Base-by-base conservation (phyloP, 2,329 filamentous ascomycete species). In the Arachnomyces sp. region DNA sequence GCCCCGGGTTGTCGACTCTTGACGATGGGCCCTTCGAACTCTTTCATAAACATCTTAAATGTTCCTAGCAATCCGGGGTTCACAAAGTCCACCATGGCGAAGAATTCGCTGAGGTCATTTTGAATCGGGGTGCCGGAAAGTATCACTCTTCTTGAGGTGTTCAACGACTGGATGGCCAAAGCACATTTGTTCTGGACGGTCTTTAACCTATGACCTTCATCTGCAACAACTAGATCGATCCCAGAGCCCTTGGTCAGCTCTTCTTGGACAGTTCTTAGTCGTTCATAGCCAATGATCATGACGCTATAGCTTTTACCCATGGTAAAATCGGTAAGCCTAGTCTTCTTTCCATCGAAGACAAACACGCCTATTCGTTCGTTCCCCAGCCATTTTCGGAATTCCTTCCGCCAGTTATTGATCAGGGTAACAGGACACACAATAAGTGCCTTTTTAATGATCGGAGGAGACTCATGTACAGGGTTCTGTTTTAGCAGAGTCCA, bases 401-500 rank as follows among this genome's bases (percentile, higher is more conserved):
- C 82, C 48, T 79, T 79, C 40, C 76, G 73, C 82, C 82, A 86
- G 47, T 86, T 86, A 44, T 77, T 75, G 46, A 85, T 83, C 7
- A 86, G 61, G 1, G 80, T 82, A 4, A 83, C 82, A 0, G 82
- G 82, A 48, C 82, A 86, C 2, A 86, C 81, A 44, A 86, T 80
- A 35, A 86, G 62, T 1, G 81, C 82, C 53, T 85, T 86, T 48
- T 75, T 82, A 34, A 86, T 71, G 1, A 84, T 74, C 2, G 80
- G 77, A 2, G 63, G 51, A 18, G 66, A 70, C 30, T 74, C 74
- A 48, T 78, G 68, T 4, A 84, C 68, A 0, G 81, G 80, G 52
- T 81, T 84, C 52, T 86, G 82, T 56, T 84, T 85, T 45, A 86
- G 61, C 28, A 86, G 58, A 2, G 82, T 86, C 82, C 82, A 86